A percentile compares a stretch with the other conserved stretches of the same genome.
Conservation (phyloP, 78 protist species). For the Dictyostelium brefeldianum region DNA sequence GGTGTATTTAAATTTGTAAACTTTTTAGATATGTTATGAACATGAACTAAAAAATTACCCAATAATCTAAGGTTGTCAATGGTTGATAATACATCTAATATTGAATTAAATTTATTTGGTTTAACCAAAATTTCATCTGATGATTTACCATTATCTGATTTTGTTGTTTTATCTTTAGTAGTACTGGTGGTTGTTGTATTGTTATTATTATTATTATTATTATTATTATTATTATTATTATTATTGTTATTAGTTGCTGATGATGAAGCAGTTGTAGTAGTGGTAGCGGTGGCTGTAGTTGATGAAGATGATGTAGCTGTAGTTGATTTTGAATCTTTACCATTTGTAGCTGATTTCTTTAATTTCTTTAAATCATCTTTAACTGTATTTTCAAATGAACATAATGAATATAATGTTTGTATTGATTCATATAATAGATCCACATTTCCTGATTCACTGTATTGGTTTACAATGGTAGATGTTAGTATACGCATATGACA, state of each 20-base stretch:
- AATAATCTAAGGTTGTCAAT: neutral
- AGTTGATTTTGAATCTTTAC: neutral
- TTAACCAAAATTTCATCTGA: neutral
- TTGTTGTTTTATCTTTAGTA: neutral
- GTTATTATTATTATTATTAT: neutral
- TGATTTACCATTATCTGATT: neutral
- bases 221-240: neutral
- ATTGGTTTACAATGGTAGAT: too few species aligned
- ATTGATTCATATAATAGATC: constrained; percentile 13
- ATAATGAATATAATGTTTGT: neutral
- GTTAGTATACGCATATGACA: too few species aligned
- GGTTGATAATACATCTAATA: neutral
- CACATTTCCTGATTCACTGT: constrained; percentile 4
- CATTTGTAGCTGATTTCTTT: neutral
- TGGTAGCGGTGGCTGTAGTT: neutral
- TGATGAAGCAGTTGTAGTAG: neutral
- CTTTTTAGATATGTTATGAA: constrained; percentile 10
- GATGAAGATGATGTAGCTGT: neutral
- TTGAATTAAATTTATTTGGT: neutral
- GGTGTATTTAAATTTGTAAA: neutral
- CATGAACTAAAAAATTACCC: neutral
- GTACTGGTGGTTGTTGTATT: neutral
- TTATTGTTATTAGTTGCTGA: neutral
- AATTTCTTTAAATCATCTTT: constrained; percentile 20
- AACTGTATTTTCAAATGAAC: constrained; percentile 23